Conservation (phyloP, 2,329 filamentous ascomycete genomes). For the Calonectria pteridis region DNA sequence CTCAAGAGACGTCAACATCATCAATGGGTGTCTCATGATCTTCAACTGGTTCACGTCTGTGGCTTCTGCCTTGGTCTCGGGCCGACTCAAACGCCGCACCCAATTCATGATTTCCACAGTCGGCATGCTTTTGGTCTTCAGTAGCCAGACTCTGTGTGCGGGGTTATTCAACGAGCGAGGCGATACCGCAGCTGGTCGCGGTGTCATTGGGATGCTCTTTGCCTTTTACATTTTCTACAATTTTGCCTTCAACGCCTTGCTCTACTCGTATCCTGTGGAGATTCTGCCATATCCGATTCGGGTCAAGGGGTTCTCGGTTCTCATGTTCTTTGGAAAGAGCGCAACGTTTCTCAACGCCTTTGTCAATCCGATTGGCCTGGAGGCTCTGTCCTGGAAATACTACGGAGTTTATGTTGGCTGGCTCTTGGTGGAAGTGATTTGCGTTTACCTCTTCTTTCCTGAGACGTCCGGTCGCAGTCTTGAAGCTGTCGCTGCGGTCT, state of each 20-base stretch:
- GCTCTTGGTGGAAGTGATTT: constrained; percentile 15
- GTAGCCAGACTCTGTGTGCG: constrained; percentile 29
- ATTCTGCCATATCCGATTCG: constrained; percentile 31
- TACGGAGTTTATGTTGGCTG: constrained; percentile 25
- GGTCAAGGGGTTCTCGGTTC: constrained; percentile 31
- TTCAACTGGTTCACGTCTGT: constrained; percentile 39
- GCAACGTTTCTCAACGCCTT: constrained; percentile 24
- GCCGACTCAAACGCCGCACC: constrained; percentile 32
- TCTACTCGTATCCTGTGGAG: constrained; percentile 34
- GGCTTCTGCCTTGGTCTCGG: constrained; percentile 25
- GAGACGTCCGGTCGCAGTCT: constrained; percentile 22
- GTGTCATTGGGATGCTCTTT: constrained; percentile 28
- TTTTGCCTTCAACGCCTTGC: constrained; percentile 33
- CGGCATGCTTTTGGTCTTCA: constrained; percentile 34
- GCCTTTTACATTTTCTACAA: constrained; percentile 36
- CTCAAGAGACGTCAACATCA: constrained; percentile 26
- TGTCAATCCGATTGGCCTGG: constrained; percentile 24
- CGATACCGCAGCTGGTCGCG: constrained; percentile 16
- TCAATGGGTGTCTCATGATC: constrained; percentile 37
- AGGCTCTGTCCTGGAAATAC: constrained; percentile 25
- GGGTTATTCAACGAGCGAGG: constrained; percentile 32
- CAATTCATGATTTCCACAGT: constrained; percentile 32
- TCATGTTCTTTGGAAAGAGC: constrained; percentile 34
- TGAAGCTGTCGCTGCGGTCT: background rate
- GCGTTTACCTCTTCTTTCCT: constrained; percentile 19